Evolutionary conservation across 2,329 filamentous ascomycete genomes (phyloP).

Genomic region (Cladobotryum mycophilum): DNA sequence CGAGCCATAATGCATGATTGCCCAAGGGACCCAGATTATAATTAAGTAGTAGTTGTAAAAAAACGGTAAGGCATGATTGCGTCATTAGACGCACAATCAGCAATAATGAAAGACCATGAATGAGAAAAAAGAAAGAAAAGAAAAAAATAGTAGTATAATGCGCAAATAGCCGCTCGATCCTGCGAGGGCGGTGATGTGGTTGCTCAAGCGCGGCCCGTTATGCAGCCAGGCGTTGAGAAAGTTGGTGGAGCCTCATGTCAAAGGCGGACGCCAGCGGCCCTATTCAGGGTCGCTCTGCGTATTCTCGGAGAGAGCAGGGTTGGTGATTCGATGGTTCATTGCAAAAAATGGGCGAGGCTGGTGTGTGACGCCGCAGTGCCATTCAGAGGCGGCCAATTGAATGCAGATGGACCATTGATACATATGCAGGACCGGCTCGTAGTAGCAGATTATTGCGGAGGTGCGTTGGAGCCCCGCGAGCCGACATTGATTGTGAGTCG

Average conservation of each 20-base stretch:
- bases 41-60: not conserved
- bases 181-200: constrained; percentile 15
- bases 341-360: too few relatives aligned
- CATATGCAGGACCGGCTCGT: constrained; percentile 10
- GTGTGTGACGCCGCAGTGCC: too few relatives aligned
- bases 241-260: constrained; percentile 3
- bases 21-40: not conserved
- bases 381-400: not conserved
- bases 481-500: not conserved
- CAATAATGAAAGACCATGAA: not conserved
- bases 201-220: constrained; percentile 10
- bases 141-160: not conserved
- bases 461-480: constrained; percentile 12
- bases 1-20: constrained; percentile 8
- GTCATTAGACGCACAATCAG: too few relatives aligned
- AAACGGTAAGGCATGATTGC: not conserved
- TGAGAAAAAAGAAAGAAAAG: not conserved
- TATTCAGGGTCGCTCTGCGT: not conserved
- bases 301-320: constrained; percentile 11
- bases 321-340: constrained; percentile 11
- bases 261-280: constrained; percentile 1
- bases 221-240: constrained; percentile 12
- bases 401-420: constrained; percentile 13
- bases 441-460: constrained; percentile 4
- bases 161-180: constrained; percentile 17